Conservation (phyloP, 495 filamentous ascomycete species). For the Filosporella fistucella region DNA sequence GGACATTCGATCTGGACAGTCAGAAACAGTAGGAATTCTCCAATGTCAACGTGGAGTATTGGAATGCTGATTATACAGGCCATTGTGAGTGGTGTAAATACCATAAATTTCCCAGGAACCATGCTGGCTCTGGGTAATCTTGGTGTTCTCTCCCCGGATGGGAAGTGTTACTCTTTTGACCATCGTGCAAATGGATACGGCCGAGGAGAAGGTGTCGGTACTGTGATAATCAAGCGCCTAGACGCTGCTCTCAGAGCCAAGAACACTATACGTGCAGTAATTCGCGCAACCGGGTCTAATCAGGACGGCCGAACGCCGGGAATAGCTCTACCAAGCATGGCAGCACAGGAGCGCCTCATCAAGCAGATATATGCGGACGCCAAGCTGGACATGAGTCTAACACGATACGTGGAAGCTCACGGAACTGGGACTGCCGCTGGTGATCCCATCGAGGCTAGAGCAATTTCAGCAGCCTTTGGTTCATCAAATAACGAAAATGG, state of each 20-base stretch:
- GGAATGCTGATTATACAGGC: too few relatives aligned
- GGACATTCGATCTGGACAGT: slow-evolving; percentile 57
- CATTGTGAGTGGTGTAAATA: not conserved
- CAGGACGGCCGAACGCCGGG: slow-evolving; percentile 54
- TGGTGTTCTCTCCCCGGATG: slow-evolving; percentile 28
- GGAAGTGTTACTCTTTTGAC: slow-evolving; percentile 53
- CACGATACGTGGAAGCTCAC: slow-evolving; percentile 38
- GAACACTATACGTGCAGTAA: slow-evolving; percentile 56
- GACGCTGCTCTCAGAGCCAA: slow-evolving; percentile 47
- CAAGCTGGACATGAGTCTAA: slow-evolving; percentile 38
- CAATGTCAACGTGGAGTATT: too few relatives aligned
- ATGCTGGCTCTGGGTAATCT: not conserved
- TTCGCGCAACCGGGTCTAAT: slow-evolving; percentile 54
- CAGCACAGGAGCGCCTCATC: slow-evolving; percentile 54
- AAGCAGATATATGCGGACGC: slow-evolving; percentile 41
- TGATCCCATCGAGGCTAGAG: slow-evolving; percentile 55
- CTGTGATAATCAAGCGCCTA: slow-evolving; percentile 55
- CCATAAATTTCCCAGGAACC: not conserved
- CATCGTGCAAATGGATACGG: slow-evolving; percentile 58
- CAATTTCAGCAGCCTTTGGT: slow-evolving; percentile 45
- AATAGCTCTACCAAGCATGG: slow-evolving; percentile 52
- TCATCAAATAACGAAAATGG: slow-evolving; percentile 21
- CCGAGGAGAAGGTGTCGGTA: slow-evolving; percentile 58
- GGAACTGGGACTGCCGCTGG: slow-evolving; percentile 54
- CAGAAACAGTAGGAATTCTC: too few relatives aligned